Percentiles rank a stretch among this genome's conserved stretches.
phyloP scores from a whole-genome alignment of 352 stramenopile genomes.

The Halophytophthora batemanensis region DNA sequence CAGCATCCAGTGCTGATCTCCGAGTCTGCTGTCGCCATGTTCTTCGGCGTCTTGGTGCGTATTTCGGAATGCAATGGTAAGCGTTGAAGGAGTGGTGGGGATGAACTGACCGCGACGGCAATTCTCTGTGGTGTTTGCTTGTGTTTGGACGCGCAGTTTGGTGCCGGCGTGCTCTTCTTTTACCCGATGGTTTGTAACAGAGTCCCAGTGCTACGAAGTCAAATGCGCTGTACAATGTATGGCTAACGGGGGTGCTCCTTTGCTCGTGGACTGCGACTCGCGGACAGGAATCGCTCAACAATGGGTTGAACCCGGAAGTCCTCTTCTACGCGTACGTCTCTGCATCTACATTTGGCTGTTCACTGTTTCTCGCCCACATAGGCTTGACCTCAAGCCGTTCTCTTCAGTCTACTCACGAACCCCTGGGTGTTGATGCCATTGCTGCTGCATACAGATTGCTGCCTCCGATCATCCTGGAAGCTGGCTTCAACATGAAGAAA shows the following conservation, averaged over 20 bases:
- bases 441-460: conserved; percentile 31
- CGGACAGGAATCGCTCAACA: conserved; percentile 69
- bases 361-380: no score
- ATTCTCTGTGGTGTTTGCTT: neutral
- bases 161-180: conserved; percentile 67
- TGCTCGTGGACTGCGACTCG: conserved; percentile 2
- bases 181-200: conserved; percentile 56
- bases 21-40: conserved; percentile 78
- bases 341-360: no score
- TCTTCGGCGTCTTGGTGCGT: conserved; percentile 80
- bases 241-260: neutral
- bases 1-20: conserved; percentile 69
- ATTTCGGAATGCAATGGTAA: no score
- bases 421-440: neutral
- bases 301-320: conserved; percentile 78
- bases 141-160: conserved; percentile 45
- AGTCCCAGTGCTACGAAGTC: neutral
- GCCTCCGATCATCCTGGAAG: conserved; percentile 83
- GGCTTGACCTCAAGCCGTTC: no score
- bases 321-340: conserved; percentile 74
- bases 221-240: no score
- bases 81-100: neutral
- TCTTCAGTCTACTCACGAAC: conserved; percentile 8
- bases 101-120: neutral
- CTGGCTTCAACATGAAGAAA: conserved; percentile 88